Base-by-base conservation (phyloP, 1,284 basidiomycete genomes). In the Dichomitus squalens region DNA sequence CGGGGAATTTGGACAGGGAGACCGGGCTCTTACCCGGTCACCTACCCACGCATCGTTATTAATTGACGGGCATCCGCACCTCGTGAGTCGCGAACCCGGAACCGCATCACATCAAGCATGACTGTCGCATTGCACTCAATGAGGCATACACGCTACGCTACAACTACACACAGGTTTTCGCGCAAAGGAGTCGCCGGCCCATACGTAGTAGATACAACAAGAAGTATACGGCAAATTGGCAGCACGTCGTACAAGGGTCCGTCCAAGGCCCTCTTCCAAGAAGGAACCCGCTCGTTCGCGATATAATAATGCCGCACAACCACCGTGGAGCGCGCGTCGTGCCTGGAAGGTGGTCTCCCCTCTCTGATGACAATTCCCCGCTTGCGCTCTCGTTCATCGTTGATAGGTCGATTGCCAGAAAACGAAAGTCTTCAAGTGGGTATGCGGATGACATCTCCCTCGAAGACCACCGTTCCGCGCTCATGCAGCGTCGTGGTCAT, bases 391-490 rank as follows among this genome's bases (percentile, higher is more conserved):
- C 20, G 36, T 31, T 43, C 39, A 2, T 20, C 7, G 27, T 31
- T 21, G 27, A 27, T 20, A 27, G 23, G 48, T 21, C 36, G 38
- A 16, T 25, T 23, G 14, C 33, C 23, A 14, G 36, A 18, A 18
- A 21, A n/a, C 7, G 11, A 7, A 6, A 16, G 29, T 8, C 16
- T 25, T 62, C 53, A 65, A 5, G 47, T 41, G 21, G 55, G 34
- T 18, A 63, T n/a, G 21, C 83, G 76, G 39, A 87, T 64, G 58
- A 80, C 77, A 65, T 88, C 87, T 27, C 86, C 87, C 66, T 86
- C 80, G 55, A 87, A 79, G 25, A 77, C 67, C 29, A 85, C 74
- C 50, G 77, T 72, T 1, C 83, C 82, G 58, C 77, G 76, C 50
- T 85, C 83, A 55, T 80, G 79, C 48, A 88, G 68, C 12, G 75